Conservation (phyloP, 495 filamentous ascomycete species). For the Neurospora cerealis region DNA sequence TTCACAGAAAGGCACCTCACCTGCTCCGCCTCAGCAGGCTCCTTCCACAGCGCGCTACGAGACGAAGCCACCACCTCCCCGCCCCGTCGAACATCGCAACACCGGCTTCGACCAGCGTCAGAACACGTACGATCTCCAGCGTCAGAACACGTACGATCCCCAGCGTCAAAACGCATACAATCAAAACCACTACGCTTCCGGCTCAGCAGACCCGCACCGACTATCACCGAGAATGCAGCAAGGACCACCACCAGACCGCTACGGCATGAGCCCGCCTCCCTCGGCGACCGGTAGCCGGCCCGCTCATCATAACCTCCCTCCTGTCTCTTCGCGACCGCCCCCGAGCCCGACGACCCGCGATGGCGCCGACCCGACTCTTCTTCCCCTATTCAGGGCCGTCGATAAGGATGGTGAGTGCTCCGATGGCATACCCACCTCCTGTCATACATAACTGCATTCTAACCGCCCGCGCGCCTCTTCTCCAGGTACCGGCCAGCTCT, state of each 20-base stretch:
- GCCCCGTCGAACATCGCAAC: slow-evolving; percentile 18
- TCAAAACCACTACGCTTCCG: background rate
- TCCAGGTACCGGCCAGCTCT: slow-evolving; percentile 65
- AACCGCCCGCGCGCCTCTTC: slow-evolving; percentile 1
- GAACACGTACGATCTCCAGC: background rate
- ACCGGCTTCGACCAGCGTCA: slow-evolving; percentile 5
- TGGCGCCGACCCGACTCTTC: slow-evolving; percentile 60
- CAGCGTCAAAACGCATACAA: background rate
- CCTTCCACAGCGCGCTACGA: slow-evolving; percentile 26
- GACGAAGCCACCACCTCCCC: slow-evolving; percentile 27
- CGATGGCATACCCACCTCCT: background rate
- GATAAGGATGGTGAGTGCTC: slow-evolving; percentile 60
- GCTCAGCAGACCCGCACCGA: slow-evolving; percentile 5
- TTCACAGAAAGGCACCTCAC: slow-evolving; percentile 21
- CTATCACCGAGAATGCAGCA: slow-evolving; percentile 11
- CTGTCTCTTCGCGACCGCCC: slow-evolving; percentile 51
- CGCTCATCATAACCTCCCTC: slow-evolving; percentile 39
- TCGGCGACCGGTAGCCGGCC: slow-evolving; percentile 29
- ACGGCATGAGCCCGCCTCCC: slow-evolving; percentile 26
- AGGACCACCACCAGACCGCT: slow-evolving; percentile 9
- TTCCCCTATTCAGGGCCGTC: slow-evolving; percentile 82
- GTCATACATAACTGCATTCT: background rate
- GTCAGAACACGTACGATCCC: background rate
- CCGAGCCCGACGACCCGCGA: slow-evolving; percentile 53
- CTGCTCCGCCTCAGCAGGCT: slow-evolving; percentile 7